Evolutionary conservation across 2,329 filamentous ascomycete species (phyloP).

Genomic region (Escovopsis sp.): DNA sequence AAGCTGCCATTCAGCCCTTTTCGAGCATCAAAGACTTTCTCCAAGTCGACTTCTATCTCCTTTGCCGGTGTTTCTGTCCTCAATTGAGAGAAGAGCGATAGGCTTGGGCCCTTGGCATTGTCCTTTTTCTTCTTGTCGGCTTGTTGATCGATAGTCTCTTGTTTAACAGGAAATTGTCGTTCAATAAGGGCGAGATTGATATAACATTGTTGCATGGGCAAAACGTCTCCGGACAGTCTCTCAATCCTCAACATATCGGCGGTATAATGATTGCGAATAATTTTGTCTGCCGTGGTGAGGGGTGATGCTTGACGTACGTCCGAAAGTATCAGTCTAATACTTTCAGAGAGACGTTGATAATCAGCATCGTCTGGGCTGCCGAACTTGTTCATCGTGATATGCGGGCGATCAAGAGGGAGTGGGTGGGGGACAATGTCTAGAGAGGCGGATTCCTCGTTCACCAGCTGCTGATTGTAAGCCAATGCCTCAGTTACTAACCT

Average conservation of each 20-base stretch:
- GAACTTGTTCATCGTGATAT: slow-evolving; percentile 17
- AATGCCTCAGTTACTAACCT: not conserved
- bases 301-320: slow-evolving; percentile 7
- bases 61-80: slow-evolving; percentile 12
- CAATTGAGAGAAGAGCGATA: slow-evolving; percentile 9
- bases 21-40: slow-evolving; percentile 15
- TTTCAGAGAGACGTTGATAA: slow-evolving; percentile 8
- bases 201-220: slow-evolving; percentile 23
- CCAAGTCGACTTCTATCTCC: slow-evolving; percentile 11
- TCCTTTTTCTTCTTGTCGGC: too few relatives aligned
- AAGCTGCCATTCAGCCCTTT: slow-evolving; percentile 5
- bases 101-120: too few relatives aligned
- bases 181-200: slow-evolving; percentile 25
- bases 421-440: slow-evolving; percentile 12
- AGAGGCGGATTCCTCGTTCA: slow-evolving; percentile 10
- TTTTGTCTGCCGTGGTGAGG: slow-evolving; percentile 6
- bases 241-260: slow-evolving; percentile 15
- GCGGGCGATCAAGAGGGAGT: slow-evolving; percentile 10
- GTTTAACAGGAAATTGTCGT: not conserved
- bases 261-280: slow-evolving; percentile 13
- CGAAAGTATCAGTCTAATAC: slow-evolving; percentile 8
- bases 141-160: not conserved
- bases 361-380: slow-evolving; percentile 4
- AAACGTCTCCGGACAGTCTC: slow-evolving; percentile 18
- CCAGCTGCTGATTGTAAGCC: slow-evolving; percentile 9